Base-by-base conservation (phyloP, 257 asterid genomes). In the Primulina tabacum region DNA sequence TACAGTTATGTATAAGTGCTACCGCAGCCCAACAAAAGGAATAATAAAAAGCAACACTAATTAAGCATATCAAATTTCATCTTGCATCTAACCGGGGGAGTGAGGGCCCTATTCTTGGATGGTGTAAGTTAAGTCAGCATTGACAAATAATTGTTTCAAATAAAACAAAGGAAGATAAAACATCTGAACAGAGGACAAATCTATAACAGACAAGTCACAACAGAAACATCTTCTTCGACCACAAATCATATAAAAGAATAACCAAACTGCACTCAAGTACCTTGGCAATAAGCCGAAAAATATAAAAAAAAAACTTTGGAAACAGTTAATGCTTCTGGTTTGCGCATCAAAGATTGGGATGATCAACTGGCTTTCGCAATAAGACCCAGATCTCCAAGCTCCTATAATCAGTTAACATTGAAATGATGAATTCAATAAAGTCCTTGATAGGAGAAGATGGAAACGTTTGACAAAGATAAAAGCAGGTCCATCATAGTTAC, bases 301-400 rank as follows among this genome's bases (percentile, higher is more conserved):
- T 84, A 47, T 89, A 72, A 94, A 89, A 74, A 94, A n/a, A n/a
- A n/a, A n/a, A n/a, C 98, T 86, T 91, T 91, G 59, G 82, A 67
- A 74, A 88, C 96, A 40, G 97, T 89, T 65, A 94, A 67, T 11
- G 93, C 72, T 81, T 85, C 93, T 59, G 97, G 99, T 84, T 91
- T 89, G 50, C 81, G 81, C 95, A 91, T 84, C 81, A 94, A 70
- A 77, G 96, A 81, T 85, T 91, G 96, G 58, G 97, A 94, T 50
- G 99, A 89, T 12, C 99, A 97, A 72, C 88, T 80, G 62, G 87
- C 95, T 83, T 89, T 88, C 50, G 99, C 97, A 56, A 91, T 97
- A 73, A 86, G 97, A 60, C 99, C 98, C 71, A 94, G 80, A 78
- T 91, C 98, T 66, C 98, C 98, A 79, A 89, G 95, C 68, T 88